A percentile compares a stretch with the other conserved stretches of the same genome.
Evolutionary conservation across 345 rosid genomes (phyloP).

Genomic region (Melastoma malabathricum): DNA sequence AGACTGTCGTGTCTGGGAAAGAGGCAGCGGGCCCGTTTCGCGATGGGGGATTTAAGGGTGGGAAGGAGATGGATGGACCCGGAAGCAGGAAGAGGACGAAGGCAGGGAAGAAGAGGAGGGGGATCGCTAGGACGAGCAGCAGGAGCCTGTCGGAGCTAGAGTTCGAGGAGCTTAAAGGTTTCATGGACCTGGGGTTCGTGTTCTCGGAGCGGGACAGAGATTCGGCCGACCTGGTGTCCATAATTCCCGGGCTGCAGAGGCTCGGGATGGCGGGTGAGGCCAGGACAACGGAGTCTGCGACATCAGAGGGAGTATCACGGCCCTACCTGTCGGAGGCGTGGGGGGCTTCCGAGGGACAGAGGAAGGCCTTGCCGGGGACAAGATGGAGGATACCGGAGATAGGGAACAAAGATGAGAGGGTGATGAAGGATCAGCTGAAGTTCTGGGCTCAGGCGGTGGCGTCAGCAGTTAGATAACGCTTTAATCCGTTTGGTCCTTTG

Average conservation of each 20-base stretch:
- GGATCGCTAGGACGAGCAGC: slow-evolving; percentile 11
- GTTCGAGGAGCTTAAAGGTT: slow-evolving; percentile 57
- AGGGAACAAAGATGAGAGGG: slow-evolving; percentile 18
- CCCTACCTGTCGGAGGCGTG: slow-evolving; percentile 59
- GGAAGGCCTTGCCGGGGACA: slow-evolving; percentile 13
- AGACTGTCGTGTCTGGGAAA: slow-evolving; percentile 40
- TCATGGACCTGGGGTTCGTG: slow-evolving; percentile 68
- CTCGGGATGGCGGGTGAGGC: slow-evolving; percentile 14
- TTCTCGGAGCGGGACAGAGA: slow-evolving; percentile 54
- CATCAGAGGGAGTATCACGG: slow-evolving; percentile 17
- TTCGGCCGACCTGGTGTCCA: slow-evolving; percentile 29
- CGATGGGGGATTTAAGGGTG: slow-evolving; percentile 1
- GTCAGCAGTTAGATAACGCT: slow-evolving; percentile 35
- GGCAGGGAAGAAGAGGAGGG: slow-evolving; percentile 5
- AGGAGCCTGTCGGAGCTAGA: slow-evolving; percentile 58
- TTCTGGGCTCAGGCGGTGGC: slow-evolving; percentile 67
- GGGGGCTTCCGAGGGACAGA: slow-evolving; percentile 25
- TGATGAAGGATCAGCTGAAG: slow-evolving; percentile 42
- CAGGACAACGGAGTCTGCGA: slow-evolving; percentile 7
- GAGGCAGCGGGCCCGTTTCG: slow-evolving; percentile 15
- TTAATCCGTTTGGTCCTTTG: no score
- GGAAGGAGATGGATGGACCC: slow-evolving; percentile 3
- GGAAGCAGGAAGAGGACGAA: slow-evolving; percentile 6
- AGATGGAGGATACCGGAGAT: slow-evolving; percentile 31
- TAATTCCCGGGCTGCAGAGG: slow-evolving; percentile 53